phyloP scores from a whole-genome alignment of 2,329 filamentous ascomycete genomes.

The Penicillium sp. region DNA sequence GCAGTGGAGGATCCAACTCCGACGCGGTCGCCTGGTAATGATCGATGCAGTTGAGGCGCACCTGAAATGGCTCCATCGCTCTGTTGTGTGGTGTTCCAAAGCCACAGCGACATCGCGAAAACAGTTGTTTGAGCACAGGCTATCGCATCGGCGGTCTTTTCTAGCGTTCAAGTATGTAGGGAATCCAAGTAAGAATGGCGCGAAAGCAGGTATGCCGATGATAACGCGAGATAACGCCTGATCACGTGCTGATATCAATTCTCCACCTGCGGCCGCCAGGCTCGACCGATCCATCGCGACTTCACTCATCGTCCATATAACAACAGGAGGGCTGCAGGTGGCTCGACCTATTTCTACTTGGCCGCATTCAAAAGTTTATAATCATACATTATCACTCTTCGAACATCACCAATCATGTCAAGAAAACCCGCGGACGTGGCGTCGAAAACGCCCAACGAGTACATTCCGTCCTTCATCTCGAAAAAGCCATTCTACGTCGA shows the following conservation, averaged over 20 bases:
- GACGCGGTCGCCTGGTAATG: slow-evolving; percentile 82
- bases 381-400: background rate
- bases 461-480: slow-evolving; percentile 96
- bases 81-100: slow-evolving; percentile 17
- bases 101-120: slow-evolving; percentile 27
- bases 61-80: slow-evolving; percentile 71
- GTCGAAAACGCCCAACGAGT: slow-evolving; percentile 89
- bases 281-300: slow-evolving; percentile 6
- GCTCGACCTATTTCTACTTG: background rate
- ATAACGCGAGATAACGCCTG: slow-evolving; percentile 26
- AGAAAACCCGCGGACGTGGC: slow-evolving; percentile 53
- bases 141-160: slow-evolving; percentile 3
- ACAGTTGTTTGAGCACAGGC: background rate
- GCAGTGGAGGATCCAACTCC: slow-evolving; percentile 73
- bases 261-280: slow-evolving; percentile 7
- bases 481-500: slow-evolving; percentile 95
- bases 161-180: background rate
- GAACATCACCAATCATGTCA: slow-evolving; percentile 31
- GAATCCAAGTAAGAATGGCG: slow-evolving; percentile 4
- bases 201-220: slow-evolving; percentile 1
- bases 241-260: slow-evolving; percentile 28
- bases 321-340: slow-evolving; percentile 1
- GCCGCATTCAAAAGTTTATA: background rate
- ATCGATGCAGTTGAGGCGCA: slow-evolving; percentile 93
- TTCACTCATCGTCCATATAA: slow-evolving; percentile 9